Evolutionary conservation across 1,139 yeast genomes (phyloP), one percentile per base, ranked within the genome.

Genomic region (Protomyces pachydermus): DNA sequence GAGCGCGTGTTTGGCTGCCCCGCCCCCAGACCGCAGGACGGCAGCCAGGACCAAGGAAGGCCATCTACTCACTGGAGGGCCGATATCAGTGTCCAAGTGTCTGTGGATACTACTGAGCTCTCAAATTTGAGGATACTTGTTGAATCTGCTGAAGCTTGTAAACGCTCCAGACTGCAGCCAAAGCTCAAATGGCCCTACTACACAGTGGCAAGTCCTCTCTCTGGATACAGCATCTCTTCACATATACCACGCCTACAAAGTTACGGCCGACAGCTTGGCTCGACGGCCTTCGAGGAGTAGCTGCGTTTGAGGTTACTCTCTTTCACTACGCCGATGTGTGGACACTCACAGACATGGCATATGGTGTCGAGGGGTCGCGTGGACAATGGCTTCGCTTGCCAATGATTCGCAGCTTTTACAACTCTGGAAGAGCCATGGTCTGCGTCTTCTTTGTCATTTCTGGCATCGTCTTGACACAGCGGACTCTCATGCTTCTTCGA

Each of bases 371-470:
- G n/a, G 62, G 62, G 14, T 38, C 53, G 34, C 25, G 18, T 14
- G 56, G 45, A 50, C 42, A 34, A 9, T 58, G 54, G 45, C 42
- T 58, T 34, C 53, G 56, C 10, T 20, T 52, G 35, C 62, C 62
- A 3, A 28, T 58, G 32, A 16, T 58, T 16, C 62, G 62, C 12
- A 55, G 42, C 42, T 52, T 58, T 23, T 18, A 51, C 35, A 38
- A 50, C 25, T 48, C 52, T 23, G 62, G 62, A 25, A 54, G 54
- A 25, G 56, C 56, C 14, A 55, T 55, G 53, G 62, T 58, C n/a
- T 48, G 56, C 35, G 39, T 58, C 18, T 58, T 58, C 56, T 58
- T 58, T 18, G 56, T 58, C 53, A 58, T 58, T 37, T 58, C 62
- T 3, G 62, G 62, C 38, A 51, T 32, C 45, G 62, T 58, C 18